Conservation (phyloP, 2,329 filamentous ascomycete genomes). For the Capronia coronata region DNA sequence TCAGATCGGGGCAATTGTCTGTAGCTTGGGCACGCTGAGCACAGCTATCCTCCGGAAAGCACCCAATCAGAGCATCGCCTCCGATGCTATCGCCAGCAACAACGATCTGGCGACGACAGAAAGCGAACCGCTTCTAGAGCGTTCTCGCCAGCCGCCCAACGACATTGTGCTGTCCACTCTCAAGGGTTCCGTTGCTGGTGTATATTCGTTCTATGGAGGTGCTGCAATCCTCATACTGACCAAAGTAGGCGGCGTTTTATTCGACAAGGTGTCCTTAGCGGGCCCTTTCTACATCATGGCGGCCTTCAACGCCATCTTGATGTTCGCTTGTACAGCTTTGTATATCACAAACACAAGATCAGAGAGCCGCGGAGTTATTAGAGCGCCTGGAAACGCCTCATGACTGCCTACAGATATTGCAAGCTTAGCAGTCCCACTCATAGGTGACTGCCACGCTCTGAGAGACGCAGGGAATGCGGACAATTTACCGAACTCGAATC, state of each 20-base stretch:
- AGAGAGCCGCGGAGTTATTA: not conserved
- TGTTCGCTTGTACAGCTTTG: slow-evolving; percentile 35
- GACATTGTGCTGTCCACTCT: slow-evolving; percentile 48
- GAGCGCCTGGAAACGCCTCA: not conserved
- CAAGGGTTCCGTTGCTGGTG: slow-evolving; percentile 89
- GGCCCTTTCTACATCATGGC: slow-evolving; percentile 96
- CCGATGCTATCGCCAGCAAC: not conserved
- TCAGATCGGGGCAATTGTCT: slow-evolving; percentile 94
- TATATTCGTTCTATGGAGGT: slow-evolving; percentile 87
- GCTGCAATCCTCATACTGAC: slow-evolving; percentile 85
- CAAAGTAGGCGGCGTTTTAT: slow-evolving; percentile 80
- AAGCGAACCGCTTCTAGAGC: slow-evolving; percentile 10
- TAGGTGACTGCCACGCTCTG: too few species aligned
- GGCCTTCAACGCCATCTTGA: slow-evolving; percentile 68
- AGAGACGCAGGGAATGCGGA: too few species aligned
- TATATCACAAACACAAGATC: slow-evolving; percentile 3
- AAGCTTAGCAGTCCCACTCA: too few species aligned
- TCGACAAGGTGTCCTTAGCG: slow-evolving; percentile 66
- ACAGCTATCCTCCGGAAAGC: slow-evolving; percentile 60
- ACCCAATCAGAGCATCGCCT: slow-evolving; percentile 29
- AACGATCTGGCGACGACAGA: not conserved
- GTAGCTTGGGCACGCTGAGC: slow-evolving; percentile 81
- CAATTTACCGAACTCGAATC: too few species aligned
- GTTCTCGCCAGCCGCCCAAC: not conserved
- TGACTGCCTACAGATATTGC: not conserved